phyloP scores from a whole-genome alignment of 257 asterid species.

The Solanum appendiculatum region DNA sequence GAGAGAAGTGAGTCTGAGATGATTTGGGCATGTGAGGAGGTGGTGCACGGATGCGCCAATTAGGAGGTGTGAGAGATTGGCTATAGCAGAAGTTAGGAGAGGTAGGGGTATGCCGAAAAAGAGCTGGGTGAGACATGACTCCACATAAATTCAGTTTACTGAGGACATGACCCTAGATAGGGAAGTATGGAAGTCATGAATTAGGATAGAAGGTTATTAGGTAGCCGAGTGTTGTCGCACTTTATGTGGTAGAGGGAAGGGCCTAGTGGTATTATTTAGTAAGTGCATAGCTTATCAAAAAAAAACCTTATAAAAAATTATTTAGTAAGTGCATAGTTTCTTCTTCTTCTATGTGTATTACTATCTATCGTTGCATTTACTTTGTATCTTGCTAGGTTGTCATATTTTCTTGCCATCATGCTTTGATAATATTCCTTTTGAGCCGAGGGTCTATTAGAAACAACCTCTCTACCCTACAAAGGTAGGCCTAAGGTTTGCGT shows the following conservation, averaged over 20 bases:
- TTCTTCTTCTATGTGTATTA: neutral
- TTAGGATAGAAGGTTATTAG: neutral
- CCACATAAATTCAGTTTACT: neutral
- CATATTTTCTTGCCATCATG: neutral
- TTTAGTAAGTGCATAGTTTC: neutral
- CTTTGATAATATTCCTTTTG: neutral
- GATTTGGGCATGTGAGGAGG: neutral
- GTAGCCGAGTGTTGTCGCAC: neutral
- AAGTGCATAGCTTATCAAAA: neutral
- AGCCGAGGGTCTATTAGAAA: neutral
- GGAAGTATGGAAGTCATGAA: neutral
- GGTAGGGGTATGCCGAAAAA: neutral
- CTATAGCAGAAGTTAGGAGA: neutral
- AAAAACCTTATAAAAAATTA: too few relatives aligned
- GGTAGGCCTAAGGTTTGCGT: neutral
- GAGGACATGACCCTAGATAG: neutral
- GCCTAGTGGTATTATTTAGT: neutral
- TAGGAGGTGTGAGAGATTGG: neutral
- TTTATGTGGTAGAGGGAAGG: neutral
- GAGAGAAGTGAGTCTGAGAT: neutral
- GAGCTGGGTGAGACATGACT: neutral
- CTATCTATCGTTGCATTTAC: neutral
- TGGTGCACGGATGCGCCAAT: neutral
- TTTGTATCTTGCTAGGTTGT: neutral
- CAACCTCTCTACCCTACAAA: neutral